Conservation (phyloP, 441 rosid species). For the Breynia disticha region DNA sequence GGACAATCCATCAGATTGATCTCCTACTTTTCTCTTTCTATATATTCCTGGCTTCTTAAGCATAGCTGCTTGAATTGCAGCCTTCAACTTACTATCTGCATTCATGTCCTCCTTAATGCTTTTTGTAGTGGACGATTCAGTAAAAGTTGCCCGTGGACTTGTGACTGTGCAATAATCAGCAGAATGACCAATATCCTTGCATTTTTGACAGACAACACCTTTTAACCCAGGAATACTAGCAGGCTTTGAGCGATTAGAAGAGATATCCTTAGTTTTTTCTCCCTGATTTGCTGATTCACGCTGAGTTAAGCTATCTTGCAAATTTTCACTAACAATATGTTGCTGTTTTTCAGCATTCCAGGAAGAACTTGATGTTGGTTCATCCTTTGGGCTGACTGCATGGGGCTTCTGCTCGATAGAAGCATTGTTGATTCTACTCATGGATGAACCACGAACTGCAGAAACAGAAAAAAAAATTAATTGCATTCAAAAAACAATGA, state of each 20-base stretch:
- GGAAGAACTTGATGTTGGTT: conserved; percentile 49
- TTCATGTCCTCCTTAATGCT: conserved; percentile 37
- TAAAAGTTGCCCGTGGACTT: conserved; percentile 35
- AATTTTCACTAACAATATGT: conserved; percentile 32
- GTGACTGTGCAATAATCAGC: conserved; percentile 37
- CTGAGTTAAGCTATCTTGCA: conserved; percentile 42
- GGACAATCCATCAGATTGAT: conserved; percentile 40
- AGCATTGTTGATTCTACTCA: conserved; percentile 26
- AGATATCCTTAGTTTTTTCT: conserved; percentile 47
- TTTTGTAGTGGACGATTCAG: conserved; percentile 42
- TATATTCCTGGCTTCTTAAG: conserved; percentile 63
- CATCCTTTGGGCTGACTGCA: conserved; percentile 51
- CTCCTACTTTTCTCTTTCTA: conserved; percentile 48
- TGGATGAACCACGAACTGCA: conserved; percentile 43
- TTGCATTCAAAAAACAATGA: background rate
- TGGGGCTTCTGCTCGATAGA: conserved; percentile 40
- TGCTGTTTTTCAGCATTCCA: conserved; percentile 41
- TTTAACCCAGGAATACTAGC: conserved; percentile 30
- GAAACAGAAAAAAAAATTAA: background rate
- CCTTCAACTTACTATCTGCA: conserved; percentile 56
- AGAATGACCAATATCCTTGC: conserved; percentile 54
- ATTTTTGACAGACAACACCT: conserved; percentile 35
- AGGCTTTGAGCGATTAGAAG: conserved; percentile 37
- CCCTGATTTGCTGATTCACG: conserved; percentile 44
- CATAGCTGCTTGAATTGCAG: conserved; percentile 77